A percentile compares a stretch with the other conserved stretches of the same genome.
Conservation (phyloP, 2,329 filamentous ascomycete species). For the Colletotrichum horii region DNA sequence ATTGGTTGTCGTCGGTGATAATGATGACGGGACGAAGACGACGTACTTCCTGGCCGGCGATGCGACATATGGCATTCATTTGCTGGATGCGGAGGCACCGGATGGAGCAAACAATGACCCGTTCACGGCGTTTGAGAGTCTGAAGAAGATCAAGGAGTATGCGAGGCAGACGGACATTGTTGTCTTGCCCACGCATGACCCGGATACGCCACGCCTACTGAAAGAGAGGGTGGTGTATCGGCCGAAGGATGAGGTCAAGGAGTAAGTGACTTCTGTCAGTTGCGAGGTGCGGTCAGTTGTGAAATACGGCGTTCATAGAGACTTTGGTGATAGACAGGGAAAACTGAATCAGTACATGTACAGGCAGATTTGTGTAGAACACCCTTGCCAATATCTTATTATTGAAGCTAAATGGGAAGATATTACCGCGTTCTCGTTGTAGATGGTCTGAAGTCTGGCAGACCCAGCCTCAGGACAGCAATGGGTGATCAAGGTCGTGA, state of each 20-base stretch:
- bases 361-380: neutral
- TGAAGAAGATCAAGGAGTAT: conserved; percentile 35
- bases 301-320: neutral
- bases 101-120: conserved; percentile 37
- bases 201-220: conserved; percentile 1
- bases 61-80: conserved; percentile 33
- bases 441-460: neutral
- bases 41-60: conserved; percentile 34
- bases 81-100: conserved; percentile 34
- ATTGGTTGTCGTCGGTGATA: conserved; percentile 23
- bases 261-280: no score
- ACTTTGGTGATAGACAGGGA: neutral
- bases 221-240: conserved; percentile 4
- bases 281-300: neutral
- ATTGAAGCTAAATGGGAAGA: neutral
- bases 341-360: neutral
- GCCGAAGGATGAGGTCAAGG: neutral
- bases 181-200: conserved; percentile 31
- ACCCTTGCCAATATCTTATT: neutral
- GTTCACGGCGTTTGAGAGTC: conserved; percentile 29
- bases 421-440: neutral
- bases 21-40: conserved; percentile 16
- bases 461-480: no score
- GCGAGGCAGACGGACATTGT: conserved; percentile 28
- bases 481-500: no score